phyloP scores from a whole-genome alignment of 2,329 filamentous ascomycete genomes.

The Exutisphaerella laricina region DNA sequence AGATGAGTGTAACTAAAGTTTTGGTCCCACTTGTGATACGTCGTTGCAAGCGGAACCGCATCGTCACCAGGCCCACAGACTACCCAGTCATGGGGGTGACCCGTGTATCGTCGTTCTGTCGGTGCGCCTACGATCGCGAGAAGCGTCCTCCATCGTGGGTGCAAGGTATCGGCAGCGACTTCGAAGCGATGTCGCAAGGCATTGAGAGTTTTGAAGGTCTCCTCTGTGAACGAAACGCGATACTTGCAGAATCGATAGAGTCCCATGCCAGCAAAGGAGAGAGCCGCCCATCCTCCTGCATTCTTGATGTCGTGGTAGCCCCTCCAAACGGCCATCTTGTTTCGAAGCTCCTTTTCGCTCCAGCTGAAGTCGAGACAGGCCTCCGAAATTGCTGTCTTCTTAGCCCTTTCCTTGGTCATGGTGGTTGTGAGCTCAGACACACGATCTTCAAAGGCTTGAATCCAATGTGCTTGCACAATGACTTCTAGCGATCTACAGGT shows the following conservation, averaged over 20 bases:
- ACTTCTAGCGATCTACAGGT: constrained; percentile 54
- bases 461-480: constrained; percentile 54
- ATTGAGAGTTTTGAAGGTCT: constrained; percentile 46
- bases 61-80: constrained; percentile 39
- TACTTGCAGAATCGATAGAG: constrained; percentile 59
- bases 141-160: constrained; percentile 45
- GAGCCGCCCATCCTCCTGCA: constrained; percentile 50
- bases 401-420: constrained; percentile 38
- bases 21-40: constrained; percentile 45
- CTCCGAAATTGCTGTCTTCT: constrained; percentile 49
- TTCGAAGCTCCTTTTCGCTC: constrained; percentile 54
- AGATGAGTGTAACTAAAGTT: constrained; percentile 47
- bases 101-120: constrained; percentile 38
- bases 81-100: constrained; percentile 51
- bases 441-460: constrained; percentile 51
- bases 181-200: constrained; percentile 43
- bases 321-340: constrained; percentile 51
- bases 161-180: constrained; percentile 30
- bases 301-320: constrained; percentile 56
- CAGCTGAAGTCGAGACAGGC: constrained; percentile 51
- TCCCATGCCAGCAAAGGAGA: constrained; percentile 54
- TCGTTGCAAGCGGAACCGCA: constrained; percentile 42
- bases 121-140: constrained; percentile 44
- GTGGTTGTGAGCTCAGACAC: constrained; percentile 37
- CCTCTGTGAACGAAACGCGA: constrained; percentile 48